Conservation (phyloP, 768 basidiomycete species). For the Neoboletus brunneissimus region DNA sequence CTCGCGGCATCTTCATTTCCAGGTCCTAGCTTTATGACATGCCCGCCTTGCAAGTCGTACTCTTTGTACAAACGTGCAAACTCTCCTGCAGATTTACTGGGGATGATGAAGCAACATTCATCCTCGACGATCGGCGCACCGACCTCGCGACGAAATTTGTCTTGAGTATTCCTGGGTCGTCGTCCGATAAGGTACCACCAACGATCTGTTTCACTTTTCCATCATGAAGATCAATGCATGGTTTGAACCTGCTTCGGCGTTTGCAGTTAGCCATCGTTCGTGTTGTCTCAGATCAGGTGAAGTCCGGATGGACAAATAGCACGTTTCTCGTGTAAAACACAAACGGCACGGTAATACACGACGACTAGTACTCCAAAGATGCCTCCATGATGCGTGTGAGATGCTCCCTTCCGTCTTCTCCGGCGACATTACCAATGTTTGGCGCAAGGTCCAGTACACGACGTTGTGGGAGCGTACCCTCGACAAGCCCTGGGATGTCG, state of each 20-base stretch:
- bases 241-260: constrained; percentile 62
- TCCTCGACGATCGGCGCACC: constrained; percentile 1
- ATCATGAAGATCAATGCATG: constrained; percentile 95
- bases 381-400: constrained; percentile 76
- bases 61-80: constrained; percentile 78
- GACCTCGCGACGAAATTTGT: constrained; percentile 93
- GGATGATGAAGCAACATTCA: constrained; percentile 7
- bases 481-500: constrained; percentile 75
- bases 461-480: constrained; percentile 90
- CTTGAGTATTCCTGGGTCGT: constrained; percentile 54
- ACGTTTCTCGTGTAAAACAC: constrained; percentile 1
- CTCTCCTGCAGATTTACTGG: constrained; percentile 71
- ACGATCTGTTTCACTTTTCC: constrained; percentile 98
- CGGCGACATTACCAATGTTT: constrained; percentile 78
- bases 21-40: constrained; percentile 94
- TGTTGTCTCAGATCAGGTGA: neutral
- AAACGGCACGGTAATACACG: constrained; percentile 10
- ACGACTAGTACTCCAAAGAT: constrained; percentile 66
- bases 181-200: constrained; percentile 85
- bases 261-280: constrained; percentile 20
- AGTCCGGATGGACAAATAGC: neutral
- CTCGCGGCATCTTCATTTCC: constrained; percentile 87
- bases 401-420: constrained; percentile 81
- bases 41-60: constrained; percentile 75
- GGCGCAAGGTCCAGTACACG: constrained; percentile 93